Conservation (phyloP, 163 green algal species). For the Scenedesmus sp. region DNA sequence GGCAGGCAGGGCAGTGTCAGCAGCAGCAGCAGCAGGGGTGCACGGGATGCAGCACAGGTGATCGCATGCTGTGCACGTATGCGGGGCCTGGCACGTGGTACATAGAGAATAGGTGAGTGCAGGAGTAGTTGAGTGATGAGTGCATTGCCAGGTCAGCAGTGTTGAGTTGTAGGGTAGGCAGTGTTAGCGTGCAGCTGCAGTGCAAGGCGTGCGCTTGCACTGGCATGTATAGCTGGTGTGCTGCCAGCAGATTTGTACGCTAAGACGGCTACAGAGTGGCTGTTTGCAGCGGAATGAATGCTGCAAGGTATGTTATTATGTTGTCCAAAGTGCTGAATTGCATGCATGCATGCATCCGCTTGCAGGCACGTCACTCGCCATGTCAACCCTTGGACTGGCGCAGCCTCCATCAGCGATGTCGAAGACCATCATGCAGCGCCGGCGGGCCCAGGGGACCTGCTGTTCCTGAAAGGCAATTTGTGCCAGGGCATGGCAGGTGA, state of each 20-base stretch:
- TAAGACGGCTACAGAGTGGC: no score
- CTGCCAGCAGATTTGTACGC: no score
- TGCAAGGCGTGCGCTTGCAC: no score
- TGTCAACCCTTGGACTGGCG: background rate
- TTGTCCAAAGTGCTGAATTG: no score
- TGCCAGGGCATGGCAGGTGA: slow-evolving; percentile 25
- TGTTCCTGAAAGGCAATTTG: slow-evolving; percentile 40
- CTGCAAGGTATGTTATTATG: no score
- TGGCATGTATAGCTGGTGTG: no score
- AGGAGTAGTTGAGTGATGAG: no score
- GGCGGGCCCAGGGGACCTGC: slow-evolving; percentile 23
- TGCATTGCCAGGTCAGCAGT: no score
- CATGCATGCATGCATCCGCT: background rate
- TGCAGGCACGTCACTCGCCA: slow-evolving; percentile 32
- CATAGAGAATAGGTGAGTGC: slow-evolving; percentile 29
- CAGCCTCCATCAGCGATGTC: background rate
- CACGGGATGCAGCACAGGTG: background rate
- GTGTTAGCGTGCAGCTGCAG: no score
- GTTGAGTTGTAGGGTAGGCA: no score
- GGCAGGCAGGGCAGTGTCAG: background rate
- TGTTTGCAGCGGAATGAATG: background rate
- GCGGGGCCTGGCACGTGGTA: slow-evolving; percentile 39
- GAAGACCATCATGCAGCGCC: slow-evolving; percentile 29
- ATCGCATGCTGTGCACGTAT: slow-evolving; percentile 36
- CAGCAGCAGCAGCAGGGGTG: background rate